Conservation (phyloP, 2,329 filamentous ascomycete species). For the Trichoderma afroharzianum region DNA sequence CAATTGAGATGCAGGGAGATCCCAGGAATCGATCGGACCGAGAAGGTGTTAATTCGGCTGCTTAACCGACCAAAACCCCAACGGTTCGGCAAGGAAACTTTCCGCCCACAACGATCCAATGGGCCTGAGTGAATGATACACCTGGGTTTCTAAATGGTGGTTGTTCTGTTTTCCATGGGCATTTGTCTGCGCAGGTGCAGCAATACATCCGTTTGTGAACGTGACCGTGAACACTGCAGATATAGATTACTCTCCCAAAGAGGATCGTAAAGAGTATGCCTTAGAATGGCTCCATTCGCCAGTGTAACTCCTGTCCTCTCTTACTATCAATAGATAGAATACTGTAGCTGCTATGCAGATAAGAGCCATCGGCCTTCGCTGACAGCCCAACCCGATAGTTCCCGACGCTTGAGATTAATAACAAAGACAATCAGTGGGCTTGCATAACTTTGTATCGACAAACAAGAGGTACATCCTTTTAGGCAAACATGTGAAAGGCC, state of each 20-base stretch:
- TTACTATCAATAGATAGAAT: background rate
- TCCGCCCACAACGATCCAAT: background rate
- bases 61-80: background rate
- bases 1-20: background rate
- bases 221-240: background rate
- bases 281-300: background rate
- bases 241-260: background rate
- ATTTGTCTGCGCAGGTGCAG: background rate
- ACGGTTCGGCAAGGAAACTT: background rate
- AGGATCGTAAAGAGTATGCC: background rate
- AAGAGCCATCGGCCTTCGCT: background rate
- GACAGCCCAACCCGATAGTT: background rate
- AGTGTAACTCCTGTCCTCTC: background rate
- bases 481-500: background rate
- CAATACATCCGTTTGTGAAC: background rate
- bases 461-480: background rate
- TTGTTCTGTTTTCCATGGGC: background rate
- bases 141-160: background rate
- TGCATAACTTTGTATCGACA: background rate
- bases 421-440: background rate
- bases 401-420: conserved; percentile 1
- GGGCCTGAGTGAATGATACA: background rate
- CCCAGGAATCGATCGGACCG: background rate
- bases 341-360: background rate
- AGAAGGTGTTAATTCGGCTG: background rate